Conservation (phyloP, 192 early-diverging fungal species). For the Physocladia obscura region DNA sequence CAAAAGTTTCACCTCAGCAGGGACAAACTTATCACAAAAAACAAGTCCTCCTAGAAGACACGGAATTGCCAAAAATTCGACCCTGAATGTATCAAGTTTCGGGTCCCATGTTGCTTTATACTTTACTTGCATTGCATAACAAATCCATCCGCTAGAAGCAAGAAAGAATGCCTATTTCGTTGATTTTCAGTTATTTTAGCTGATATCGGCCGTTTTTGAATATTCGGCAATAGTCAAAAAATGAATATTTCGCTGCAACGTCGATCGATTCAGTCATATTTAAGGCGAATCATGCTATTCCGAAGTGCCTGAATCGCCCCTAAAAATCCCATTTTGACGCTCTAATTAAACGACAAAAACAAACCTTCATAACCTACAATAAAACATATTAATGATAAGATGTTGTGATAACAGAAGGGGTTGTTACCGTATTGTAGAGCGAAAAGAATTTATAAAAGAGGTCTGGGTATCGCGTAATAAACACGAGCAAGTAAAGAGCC, state of each 20-base stretch:
- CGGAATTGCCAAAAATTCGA: slow-evolving; percentile 80
- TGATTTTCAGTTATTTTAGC: too few relatives aligned
- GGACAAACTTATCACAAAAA: slow-evolving; percentile 69
- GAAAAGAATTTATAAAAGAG: slow-evolving; percentile 73
- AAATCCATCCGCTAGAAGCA: slow-evolving; percentile 76
- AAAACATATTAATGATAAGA: too few relatives aligned
- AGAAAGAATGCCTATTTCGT: slow-evolving; percentile 99
- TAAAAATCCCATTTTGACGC: too few relatives aligned
- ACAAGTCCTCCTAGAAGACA: slow-evolving; percentile 70
- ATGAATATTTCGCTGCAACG: too few relatives aligned
- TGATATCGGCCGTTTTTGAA: too few relatives aligned
- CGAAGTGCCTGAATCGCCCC: too few relatives aligned
- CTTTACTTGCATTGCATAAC: slow-evolving; percentile 83
- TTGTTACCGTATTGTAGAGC: slow-evolving; percentile 85
- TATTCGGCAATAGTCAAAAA: too few relatives aligned
- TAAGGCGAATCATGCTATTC: too few relatives aligned
- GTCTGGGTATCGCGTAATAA: slow-evolving; percentile 92
- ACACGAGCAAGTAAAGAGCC: slow-evolving; percentile 85
- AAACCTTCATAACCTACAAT: slow-evolving; percentile 31
- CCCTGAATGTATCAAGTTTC: slow-evolving; percentile 83
- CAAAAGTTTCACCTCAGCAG: slow-evolving; percentile 74
- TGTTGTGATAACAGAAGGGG: too few relatives aligned
- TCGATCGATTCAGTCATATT: too few relatives aligned
- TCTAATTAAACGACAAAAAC: too few relatives aligned
- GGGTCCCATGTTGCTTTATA: slow-evolving; percentile 93